Percentiles rank a stretch among this genome's conserved stretches.
phyloP scores from a whole-genome alignment of 2,329 filamentous ascomycete genomes.

The Aaosphaeria arxii region DNA sequence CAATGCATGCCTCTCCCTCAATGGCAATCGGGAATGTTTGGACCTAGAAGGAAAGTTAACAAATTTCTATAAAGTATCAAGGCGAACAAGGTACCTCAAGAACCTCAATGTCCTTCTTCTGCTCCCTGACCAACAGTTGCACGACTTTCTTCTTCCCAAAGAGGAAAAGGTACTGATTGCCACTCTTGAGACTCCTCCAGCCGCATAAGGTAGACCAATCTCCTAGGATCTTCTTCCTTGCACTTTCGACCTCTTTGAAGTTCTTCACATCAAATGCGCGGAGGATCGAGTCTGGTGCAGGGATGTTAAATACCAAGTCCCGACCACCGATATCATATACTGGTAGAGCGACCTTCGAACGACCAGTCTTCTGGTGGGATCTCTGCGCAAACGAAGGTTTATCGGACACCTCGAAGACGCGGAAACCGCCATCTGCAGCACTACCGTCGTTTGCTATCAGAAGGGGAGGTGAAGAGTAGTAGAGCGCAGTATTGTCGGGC shows the following conservation, averaged over 20 bases:
- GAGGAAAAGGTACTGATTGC: conserved; percentile 24
- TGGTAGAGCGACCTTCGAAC: conserved; percentile 24
- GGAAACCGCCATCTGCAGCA: conserved; percentile 26
- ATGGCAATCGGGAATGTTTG: conserved; percentile 27
- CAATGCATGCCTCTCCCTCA: conserved; percentile 23
- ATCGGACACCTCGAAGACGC: conserved; percentile 11
- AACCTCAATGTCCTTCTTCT: conserved; percentile 13
- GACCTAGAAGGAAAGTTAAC: conserved; percentile 10
- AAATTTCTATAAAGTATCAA: background rate
- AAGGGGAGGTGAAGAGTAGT: conserved; percentile 17
- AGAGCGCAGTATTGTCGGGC: conserved; percentile 24
- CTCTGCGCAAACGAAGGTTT: conserved; percentile 8
- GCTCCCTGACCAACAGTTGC: conserved; percentile 18
- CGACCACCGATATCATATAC: conserved; percentile 19
- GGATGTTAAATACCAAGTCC: conserved; percentile 25
- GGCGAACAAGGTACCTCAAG: conserved; percentile 14
- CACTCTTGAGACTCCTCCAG: conserved; percentile 25
- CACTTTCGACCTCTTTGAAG: conserved; percentile 11
- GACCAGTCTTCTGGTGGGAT: conserved; percentile 20
- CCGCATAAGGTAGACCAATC: conserved; percentile 28
- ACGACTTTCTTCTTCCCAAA: conserved; percentile 30
- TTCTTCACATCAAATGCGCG: conserved; percentile 19
- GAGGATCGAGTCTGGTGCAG: conserved; percentile 26
- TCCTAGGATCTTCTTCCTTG: conserved; percentile 22
- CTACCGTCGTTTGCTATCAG: conserved; percentile 26